Conservation (phyloP, 2,329 filamentous ascomycete species). For the Fusarium sp. region DNA sequence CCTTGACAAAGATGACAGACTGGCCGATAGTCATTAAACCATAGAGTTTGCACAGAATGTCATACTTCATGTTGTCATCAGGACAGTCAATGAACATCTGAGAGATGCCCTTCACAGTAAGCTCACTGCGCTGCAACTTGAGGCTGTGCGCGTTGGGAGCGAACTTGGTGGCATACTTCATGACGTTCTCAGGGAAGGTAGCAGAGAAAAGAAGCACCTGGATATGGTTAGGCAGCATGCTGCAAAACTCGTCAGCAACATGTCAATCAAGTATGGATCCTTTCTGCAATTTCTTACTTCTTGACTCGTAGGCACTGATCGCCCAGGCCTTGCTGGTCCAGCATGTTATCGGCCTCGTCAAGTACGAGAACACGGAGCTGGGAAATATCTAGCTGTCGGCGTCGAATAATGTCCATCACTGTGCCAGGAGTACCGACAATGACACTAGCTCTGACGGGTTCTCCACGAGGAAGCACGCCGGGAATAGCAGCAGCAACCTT, state of each 20-base stretch:
- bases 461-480: conserved; percentile 75
- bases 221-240: conserved; percentile 77
- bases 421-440: conserved; percentile 96
- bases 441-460: conserved; percentile 78
- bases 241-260: conserved; percentile 55
- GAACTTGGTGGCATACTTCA: conserved; percentile 84
- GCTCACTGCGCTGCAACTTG: conserved; percentile 87
- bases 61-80: conserved; percentile 84
- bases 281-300: conserved; percentile 61
- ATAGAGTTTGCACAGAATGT: conserved; percentile 90
- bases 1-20: conserved; percentile 97
- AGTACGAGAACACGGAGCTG: conserved; percentile 86
- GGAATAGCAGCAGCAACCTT: conserved; percentile 86
- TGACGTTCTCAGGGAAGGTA: conserved; percentile 88
- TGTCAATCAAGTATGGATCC: neutral
- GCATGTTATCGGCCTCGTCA: conserved; percentile 98
- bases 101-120: conserved; percentile 96
- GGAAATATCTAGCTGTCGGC: conserved; percentile 77
- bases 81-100: conserved; percentile 98
- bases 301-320: conserved; percentile 96
- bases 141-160: conserved; percentile 88
- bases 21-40: conserved; percentile 96
- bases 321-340: conserved; percentile 93
- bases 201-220: conserved; percentile 97
- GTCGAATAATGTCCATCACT: conserved; percentile 86